Evolutionary conservation across 768 basidiomycete genomes (phyloP), one percentile per base, ranked within the genome.

Genomic region (Naematelia aurantialba): DNA sequence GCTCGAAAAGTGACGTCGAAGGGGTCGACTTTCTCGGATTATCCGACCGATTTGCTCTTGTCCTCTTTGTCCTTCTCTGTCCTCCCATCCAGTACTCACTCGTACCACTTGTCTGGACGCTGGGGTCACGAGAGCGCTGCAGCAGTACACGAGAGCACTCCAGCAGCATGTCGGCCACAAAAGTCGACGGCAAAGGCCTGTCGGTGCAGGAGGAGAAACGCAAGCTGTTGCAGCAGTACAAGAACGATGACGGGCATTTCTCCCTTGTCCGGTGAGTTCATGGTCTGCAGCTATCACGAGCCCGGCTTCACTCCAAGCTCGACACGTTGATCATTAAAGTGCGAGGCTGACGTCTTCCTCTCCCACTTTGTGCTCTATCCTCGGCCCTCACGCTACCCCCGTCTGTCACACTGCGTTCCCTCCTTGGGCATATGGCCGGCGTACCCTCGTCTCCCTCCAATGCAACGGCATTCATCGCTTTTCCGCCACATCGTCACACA

Each of bases 241-340:
- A 87, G 66, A 86, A 92, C 63, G 87, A 89, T 22, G 87, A 92
- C 59, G 91, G 96, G 21, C 96, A 99, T 79, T 99, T 99, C 79
- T 92, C 91, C 21, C 85, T 99, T 55, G 96, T 98, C 78, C 87
- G 94, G 94, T 93, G 74, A 55, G 75, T 70, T 12, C 25, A 12
- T n/a, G n/a, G n/a, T n/a, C n/a, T n/a, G n/a, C n/a, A n/a, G n/a
- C 29, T 51, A 21, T 51, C 49, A 51, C 25, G 24, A 4, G 3
- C n/a, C n/a, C 26, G 47, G 19, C 42, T 44, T 44, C 42, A 12
- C 42, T 44, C 42, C 42, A n/a, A n/a, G n/a, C n/a, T n/a, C n/a
- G n/a, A n/a, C n/a, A n/a, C n/a, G n/a, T n/a, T n/a, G n/a, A n/a
- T n/a, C n/a, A n/a, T n/a, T n/a, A n/a, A n/a, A n/a, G n/a, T n/a